These are phyloP conservation scores for Periconia digitata DNA, from an alignment of 2,329 filamentous ascomycete genomes.

Conservation along the genomic window DNA sequence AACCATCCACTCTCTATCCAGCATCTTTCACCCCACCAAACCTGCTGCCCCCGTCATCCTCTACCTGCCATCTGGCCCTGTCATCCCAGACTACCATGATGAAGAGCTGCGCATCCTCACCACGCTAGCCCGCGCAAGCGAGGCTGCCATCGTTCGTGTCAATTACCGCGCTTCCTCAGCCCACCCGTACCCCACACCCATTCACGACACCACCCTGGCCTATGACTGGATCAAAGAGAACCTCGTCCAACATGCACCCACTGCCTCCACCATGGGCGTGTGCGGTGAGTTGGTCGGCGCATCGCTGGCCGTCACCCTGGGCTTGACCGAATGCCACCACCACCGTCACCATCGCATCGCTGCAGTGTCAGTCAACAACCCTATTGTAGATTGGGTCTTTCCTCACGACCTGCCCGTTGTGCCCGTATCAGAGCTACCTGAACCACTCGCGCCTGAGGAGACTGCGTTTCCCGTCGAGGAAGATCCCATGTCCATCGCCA, in stretches of 20 bases:
- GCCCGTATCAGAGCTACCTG: slow-evolving; percentile 24
- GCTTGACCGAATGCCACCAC: slow-evolving; percentile 51
- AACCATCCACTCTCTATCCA: slow-evolving; percentile 16
- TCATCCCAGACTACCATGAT: slow-evolving; percentile 24
- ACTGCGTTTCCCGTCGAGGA: slow-evolving; percentile 32
- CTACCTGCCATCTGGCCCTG: slow-evolving; percentile 49
- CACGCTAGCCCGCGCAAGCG: slow-evolving; percentile 38
- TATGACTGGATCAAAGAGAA: slow-evolving; percentile 52
- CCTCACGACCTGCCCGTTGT: slow-evolving; percentile 33
- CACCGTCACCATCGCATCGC: slow-evolving; percentile 42
- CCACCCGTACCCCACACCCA: slow-evolving; percentile 47
- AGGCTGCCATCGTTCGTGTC: slow-evolving; percentile 47
- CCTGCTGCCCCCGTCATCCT: slow-evolving; percentile 39
- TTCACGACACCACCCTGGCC: slow-evolving; percentile 51
- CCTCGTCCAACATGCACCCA: slow-evolving; percentile 26
- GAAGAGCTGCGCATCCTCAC: slow-evolving; percentile 37
- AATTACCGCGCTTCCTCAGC: slow-evolving; percentile 47
- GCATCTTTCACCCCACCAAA: slow-evolving; percentile 36
- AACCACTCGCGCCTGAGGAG: slow-evolving; percentile 33
- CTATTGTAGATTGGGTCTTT: slow-evolving; percentile 53
- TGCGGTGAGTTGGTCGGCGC: slow-evolving; percentile 53
- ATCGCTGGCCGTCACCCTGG: slow-evolving; percentile 51
- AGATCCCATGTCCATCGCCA: slow-evolving; percentile 20
- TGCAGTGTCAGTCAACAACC: slow-evolving; percentile 51
- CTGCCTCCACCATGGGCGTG: slow-evolving; percentile 43